Conservation (phyloP, 805 yeast species). For the Wickerhamomyces pijperi region DNA sequence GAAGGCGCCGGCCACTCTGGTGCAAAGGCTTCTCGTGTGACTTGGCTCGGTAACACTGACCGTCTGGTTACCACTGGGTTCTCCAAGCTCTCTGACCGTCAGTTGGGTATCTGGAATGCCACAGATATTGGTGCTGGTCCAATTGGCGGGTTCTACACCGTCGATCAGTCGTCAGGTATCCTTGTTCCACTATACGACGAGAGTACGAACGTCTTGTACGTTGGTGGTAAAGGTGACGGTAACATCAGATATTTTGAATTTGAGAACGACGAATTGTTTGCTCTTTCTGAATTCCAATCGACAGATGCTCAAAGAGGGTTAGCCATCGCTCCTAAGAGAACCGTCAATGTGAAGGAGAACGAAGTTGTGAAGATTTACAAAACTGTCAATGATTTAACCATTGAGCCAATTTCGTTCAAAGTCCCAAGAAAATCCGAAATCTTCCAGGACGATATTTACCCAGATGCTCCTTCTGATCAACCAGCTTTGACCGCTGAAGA, state of each 20-base stretch:
- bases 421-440: constrained; percentile 92
- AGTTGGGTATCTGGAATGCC: constrained; percentile 89
- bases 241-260: constrained; percentile 90
- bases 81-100: constrained; percentile 86
- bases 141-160: constrained; percentile 74
- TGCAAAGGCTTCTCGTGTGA: constrained; percentile 80
- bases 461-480: constrained; percentile 73
- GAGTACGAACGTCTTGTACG: constrained; percentile 64
- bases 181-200: constrained; percentile 86
- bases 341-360: constrained; percentile 69
- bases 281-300: constrained; percentile 82
- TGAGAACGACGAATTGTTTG: constrained; percentile 71
- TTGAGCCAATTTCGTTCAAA: constrained; percentile 86
- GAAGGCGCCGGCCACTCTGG: constrained; percentile 91
- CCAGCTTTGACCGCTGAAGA: constrained; percentile 75
- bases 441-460: constrained; percentile 87
- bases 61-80: constrained; percentile 91
- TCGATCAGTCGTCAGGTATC: constrained; percentile 90
- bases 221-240: constrained; percentile 98
- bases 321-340: constrained; percentile 77
- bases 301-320: constrained; percentile 94
- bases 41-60: constrained; percentile 83
- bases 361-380: constrained; percentile 79
- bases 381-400: constrained; percentile 70
- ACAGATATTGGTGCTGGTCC: constrained; percentile 68